phyloP scores from a whole-genome alignment of 352 stramenopile genomes.

The Pythium aristosporum region DNA sequence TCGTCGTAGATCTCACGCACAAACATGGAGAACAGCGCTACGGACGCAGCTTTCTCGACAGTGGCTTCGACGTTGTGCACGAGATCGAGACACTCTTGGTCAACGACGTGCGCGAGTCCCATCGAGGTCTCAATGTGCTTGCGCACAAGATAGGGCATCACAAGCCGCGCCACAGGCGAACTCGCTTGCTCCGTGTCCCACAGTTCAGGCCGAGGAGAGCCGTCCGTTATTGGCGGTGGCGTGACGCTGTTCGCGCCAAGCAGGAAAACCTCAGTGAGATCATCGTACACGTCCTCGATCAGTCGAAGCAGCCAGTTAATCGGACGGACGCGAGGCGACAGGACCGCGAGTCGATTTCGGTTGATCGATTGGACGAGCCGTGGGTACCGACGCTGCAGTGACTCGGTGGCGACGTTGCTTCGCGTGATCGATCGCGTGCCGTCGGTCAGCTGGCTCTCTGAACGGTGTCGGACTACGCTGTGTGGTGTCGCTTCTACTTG shows the following conservation, averaged over 20 bases:
- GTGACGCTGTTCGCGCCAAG: neutral
- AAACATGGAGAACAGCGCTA: slow-evolving; percentile 60
- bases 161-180: slow-evolving; percentile 20
- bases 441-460: slow-evolving; percentile 7
- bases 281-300: slow-evolving; percentile 71
- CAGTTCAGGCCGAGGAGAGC: slow-evolving; percentile 5
- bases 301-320: slow-evolving; percentile 65
- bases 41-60: slow-evolving; percentile 45
- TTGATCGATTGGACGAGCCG: slow-evolving; percentile 46
- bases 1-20: slow-evolving; percentile 68
- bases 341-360: slow-evolving; percentile 1
- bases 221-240: neutral
- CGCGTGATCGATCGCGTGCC: neutral
- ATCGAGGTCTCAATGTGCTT: slow-evolving; percentile 51
- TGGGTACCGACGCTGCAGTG: slow-evolving; percentile 50
- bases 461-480: slow-evolving; percentile 7
- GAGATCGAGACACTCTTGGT: slow-evolving; percentile 76
- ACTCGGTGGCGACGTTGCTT: slow-evolving; percentile 29
- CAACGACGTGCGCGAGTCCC: slow-evolving; percentile 49
- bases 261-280: slow-evolving; percentile 30
- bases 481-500: neutral
- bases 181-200: neutral
- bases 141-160: slow-evolving; percentile 61
- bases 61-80: slow-evolving; percentile 58
- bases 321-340: slow-evolving; percentile 38